phyloP scores from a whole-genome alignment of 1,284 basidiomycete genomes.

The Rhodotorula sp. region DNA sequence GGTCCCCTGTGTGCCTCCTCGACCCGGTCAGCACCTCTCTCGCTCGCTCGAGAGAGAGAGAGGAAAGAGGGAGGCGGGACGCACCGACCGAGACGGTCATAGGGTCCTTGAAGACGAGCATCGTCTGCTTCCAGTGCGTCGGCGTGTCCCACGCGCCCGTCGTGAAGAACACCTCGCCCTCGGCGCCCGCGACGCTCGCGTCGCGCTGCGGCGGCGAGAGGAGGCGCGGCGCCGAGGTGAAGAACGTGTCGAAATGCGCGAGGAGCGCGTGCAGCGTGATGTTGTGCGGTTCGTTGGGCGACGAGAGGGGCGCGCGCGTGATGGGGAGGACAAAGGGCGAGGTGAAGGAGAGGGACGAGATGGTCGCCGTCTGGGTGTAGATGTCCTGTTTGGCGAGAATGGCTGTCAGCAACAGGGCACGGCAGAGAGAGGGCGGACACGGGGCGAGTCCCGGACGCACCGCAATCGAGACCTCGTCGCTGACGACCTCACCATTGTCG shows the following conservation, averaged over 20 bases:
- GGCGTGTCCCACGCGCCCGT: constrained; percentile 81
- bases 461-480: constrained; percentile 68
- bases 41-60: no score
- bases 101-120: constrained; percentile 82
- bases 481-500: constrained; percentile 67
- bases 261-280: constrained; percentile 77
- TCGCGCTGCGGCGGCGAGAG: constrained; percentile 43
- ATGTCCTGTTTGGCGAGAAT: constrained; percentile 61
- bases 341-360: constrained; percentile 74
- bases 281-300: constrained; percentile 60
- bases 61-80: constrained; percentile 44
- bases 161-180: constrained; percentile 76
- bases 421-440: no score
- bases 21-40: not conserved
- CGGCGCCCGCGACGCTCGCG: constrained; percentile 35
- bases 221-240: constrained; percentile 60
- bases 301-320: constrained; percentile 65
- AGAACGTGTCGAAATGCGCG: constrained; percentile 94
- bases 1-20: constrained; percentile 60
- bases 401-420: no score
- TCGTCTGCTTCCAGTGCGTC: constrained; percentile 98
- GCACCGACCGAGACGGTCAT: constrained; percentile 71
- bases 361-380: constrained; percentile 64
- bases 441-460: constrained; percentile 52
- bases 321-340: constrained; percentile 70